Evolutionary conservation across 345 rosid genomes (phyloP).

Genomic region (Gossypium australe): DNA sequence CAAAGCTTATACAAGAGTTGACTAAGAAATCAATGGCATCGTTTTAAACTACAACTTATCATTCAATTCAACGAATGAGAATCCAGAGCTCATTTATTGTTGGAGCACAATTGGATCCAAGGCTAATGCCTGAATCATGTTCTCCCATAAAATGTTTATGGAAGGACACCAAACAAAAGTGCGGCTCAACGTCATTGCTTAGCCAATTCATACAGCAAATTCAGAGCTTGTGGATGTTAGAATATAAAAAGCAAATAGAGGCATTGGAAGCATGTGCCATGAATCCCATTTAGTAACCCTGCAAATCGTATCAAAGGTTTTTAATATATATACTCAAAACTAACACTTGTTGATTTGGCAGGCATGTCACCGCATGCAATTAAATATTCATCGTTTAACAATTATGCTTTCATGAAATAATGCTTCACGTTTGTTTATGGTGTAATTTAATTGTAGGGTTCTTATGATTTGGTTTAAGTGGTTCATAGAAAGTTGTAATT

Average conservation of each 20-base stretch:
- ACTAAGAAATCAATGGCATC: background rate
- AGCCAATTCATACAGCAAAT: background rate
- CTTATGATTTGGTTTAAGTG: background rate
- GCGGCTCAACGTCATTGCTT: slow-evolving; percentile 12
- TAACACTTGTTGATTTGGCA: background rate
- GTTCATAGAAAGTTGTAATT: background rate
- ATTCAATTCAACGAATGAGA: background rate
- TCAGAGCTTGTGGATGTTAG: background rate
- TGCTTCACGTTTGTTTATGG: slow-evolving; percentile 10
- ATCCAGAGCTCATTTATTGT: background rate
- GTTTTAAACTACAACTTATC: background rate
- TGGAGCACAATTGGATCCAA: background rate
- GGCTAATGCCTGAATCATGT: background rate
- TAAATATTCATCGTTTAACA: background rate
- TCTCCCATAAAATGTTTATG: background rate
- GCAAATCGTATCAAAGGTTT: background rate
- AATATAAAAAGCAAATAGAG: background rate
- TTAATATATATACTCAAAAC: background rate
- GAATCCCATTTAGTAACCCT: background rate
- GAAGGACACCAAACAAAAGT: background rate
- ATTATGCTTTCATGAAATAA: background rate
- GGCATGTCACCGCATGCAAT: background rate
- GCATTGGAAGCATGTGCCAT: background rate
- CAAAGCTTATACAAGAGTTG: background rate
- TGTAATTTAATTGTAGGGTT: background rate